Evolutionary conservation across 371 early-diverging fungal genomes (phyloP).

Genomic region (Mucor velutinosus): DNA sequence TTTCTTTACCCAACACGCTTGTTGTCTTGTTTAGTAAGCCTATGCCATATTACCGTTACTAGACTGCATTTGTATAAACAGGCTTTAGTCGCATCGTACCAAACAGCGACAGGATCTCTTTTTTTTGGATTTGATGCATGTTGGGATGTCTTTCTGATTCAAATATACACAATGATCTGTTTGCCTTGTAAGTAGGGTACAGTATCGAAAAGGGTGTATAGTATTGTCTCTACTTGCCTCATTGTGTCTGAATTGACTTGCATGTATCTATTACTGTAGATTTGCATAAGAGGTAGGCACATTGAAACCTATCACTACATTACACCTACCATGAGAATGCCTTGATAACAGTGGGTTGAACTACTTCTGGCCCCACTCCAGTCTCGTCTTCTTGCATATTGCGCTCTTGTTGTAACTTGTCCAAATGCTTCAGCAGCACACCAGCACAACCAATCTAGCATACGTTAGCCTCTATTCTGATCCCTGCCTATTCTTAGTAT

Average conservation of each 20-base stretch:
- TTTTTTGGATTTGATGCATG: slow-evolving; percentile 55
- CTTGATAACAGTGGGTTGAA: slow-evolving; percentile 29
- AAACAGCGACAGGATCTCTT: slow-evolving; percentile 72
- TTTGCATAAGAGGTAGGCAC: not conserved
- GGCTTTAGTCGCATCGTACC: slow-evolving; percentile 36
- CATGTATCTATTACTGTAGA: slow-evolving; percentile 40
- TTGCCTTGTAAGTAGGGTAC: not conserved
- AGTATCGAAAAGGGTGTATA: too few relatives aligned
- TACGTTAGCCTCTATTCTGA: not conserved
- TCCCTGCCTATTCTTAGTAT: not conserved
- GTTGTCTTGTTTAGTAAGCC: slow-evolving; percentile 66
- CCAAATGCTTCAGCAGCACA: slow-evolving; percentile 55
- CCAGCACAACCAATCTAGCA: slow-evolving; percentile 68
- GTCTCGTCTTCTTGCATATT: not conserved
- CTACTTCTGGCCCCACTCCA: slow-evolving; percentile 18
- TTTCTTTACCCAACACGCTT: slow-evolving; percentile 58
- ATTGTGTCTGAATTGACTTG: slow-evolving; percentile 60
- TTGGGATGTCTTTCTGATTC: slow-evolving; percentile 69
- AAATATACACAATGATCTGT: slow-evolving; percentile 72
- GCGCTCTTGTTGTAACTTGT: slow-evolving; percentile 24
- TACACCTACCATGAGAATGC: slow-evolving; percentile 22
- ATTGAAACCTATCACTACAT: not conserved
- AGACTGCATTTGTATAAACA: too few relatives aligned
- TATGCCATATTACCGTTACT: slow-evolving; percentile 11
- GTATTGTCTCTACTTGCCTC: slow-evolving; percentile 40